Evolutionary conservation across 306 rosid genomes (phyloP).

Genomic region (Rosa persica): DNA sequence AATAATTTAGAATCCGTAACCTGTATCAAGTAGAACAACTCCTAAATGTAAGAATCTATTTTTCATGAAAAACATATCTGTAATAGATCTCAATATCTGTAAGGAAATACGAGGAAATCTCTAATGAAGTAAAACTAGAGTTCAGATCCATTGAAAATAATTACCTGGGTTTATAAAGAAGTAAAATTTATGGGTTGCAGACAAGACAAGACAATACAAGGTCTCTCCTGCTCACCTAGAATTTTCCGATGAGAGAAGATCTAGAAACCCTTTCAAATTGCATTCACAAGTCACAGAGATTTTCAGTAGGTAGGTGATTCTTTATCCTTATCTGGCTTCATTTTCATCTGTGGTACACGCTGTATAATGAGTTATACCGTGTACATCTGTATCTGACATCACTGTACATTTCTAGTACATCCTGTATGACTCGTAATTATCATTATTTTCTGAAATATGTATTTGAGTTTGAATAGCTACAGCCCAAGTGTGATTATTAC

Average conservation of each 20-base stretch:
- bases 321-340: neutral
- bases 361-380: neutral
- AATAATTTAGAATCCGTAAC: neutral
- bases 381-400: neutral
- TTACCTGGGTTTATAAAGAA: neutral
- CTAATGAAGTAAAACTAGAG: neutral
- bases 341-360: neutral
- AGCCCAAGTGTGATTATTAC: neutral
- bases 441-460: neutral
- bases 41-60: neutral
- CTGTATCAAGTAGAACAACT: neutral
- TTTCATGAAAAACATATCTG: neutral
- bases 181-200: neutral
- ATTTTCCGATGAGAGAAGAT: neutral
- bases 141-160: neutral
- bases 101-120: neutral
- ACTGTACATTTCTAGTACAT: neutral
- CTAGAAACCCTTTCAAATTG: neutral
- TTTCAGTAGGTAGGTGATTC: neutral
- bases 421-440: neutral
- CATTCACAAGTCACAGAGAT: neutral
- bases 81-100: neutral
- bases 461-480: neutral
- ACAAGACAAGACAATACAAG: neutral
- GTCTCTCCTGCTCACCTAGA: constrained; percentile 1